Base-by-base conservation (phyloP, 2,329 filamentous ascomycete genomes). In the Diaporthe caulivora region DNA sequence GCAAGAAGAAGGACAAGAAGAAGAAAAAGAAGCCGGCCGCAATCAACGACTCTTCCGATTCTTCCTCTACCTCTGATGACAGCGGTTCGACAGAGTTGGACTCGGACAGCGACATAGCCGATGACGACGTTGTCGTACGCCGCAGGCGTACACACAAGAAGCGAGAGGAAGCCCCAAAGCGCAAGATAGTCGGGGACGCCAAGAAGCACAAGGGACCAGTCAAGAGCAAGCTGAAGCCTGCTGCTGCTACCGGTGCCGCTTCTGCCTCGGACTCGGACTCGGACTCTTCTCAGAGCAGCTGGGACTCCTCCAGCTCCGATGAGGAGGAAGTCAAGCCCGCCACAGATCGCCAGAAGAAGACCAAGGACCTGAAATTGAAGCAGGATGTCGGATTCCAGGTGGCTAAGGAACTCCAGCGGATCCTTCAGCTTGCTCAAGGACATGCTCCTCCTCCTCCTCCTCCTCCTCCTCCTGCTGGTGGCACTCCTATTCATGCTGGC, bases 1-100 rank as follows among this genome's bases (percentile, higher is more conserved):
- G 9, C 51, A 60, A 42, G 58, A 68, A 72, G n/a, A 69, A 60
- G 29, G 57, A 71, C 37, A 40, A 54, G 21, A 70, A 73, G 65
- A 70, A 73, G 57, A 70, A 73, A 24, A 65, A 70, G 49, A 64
- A 64, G 57, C 34, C n/a, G 9, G 31, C 57, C 5, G 24, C 68
- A 37, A 37, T 49, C 18, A 37, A 72, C 44, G 60, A 68, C 34
- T 67, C 69, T 13, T 74, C 69, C 26, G 60, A 42, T 37, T 17
- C 24, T 0, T 65, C 62, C 31, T 65, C 62, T 21, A 51, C 62
- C 44, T 68, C 49, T 24, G 60, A 34, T 8, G 68, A 74, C 21
- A 42, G 58, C 9, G 53, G 49, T 21, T 1, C 18, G 18, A 31
- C 44, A 21, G 57, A 58, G 1, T 24, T 44, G 21, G 42, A 53